Percentiles rank a stretch among this genome's conserved stretches.
Conservation (phyloP, 2,329 filamentous ascomycete species). For the Rhinocladiella similis region DNA sequence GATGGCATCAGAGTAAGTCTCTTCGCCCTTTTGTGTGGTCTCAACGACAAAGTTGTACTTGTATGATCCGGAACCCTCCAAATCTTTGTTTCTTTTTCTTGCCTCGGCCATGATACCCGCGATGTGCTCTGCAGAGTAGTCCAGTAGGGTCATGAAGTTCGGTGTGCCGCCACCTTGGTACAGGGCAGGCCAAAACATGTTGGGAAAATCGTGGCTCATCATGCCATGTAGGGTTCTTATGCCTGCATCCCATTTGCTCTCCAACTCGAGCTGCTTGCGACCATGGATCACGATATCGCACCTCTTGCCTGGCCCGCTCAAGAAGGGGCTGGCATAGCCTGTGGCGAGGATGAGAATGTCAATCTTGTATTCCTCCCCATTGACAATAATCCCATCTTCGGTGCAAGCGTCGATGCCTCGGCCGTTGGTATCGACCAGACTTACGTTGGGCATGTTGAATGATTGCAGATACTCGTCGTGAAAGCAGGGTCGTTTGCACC, state of each 20-base stretch:
- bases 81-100: too few species aligned
- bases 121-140: too few species aligned
- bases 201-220: constrained; percentile 53
- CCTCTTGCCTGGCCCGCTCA: constrained; percentile 34
- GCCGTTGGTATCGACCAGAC: constrained; percentile 49
- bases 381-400: constrained; percentile 46
- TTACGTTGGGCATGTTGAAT: constrained; percentile 37
- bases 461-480: constrained; percentile 49
- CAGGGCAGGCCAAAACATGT: constrained; percentile 52
- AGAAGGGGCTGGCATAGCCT: constrained; percentile 36
- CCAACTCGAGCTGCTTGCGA: constrained; percentile 45
- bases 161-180: constrained; percentile 44
- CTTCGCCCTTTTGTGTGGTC: too few species aligned
- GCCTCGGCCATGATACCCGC: too few species aligned
- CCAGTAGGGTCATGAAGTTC: too few species aligned
- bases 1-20: too few species aligned
- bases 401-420: constrained; percentile 52
- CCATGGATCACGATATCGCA: constrained; percentile 45
- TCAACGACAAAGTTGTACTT: too few species aligned
- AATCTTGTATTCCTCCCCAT: constrained; percentile 48
- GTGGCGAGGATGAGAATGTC: constrained; percentile 52
- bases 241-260: constrained; percentile 49
- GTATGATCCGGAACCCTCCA: too few species aligned
- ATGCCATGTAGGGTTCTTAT: constrained; percentile 56
- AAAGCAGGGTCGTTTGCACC: constrained; percentile 63